Conservation (phyloP, 768 basidiomycete genomes). For the Tylopilus balloui region DNA sequence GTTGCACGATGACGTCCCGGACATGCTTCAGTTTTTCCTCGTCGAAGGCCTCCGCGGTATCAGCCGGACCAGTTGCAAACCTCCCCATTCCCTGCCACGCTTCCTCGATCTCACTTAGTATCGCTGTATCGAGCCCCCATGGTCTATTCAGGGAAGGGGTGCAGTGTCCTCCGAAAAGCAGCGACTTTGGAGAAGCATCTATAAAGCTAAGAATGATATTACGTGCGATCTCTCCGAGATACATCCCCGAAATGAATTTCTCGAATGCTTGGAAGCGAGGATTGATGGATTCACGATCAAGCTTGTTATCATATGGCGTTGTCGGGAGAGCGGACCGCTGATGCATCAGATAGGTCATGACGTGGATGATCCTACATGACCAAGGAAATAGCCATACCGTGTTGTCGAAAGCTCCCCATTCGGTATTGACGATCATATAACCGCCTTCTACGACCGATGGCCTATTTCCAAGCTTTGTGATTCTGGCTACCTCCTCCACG, state of each 20-base stretch:
- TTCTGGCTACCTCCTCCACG: constrained; percentile 80
- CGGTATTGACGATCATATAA: constrained; percentile 93
- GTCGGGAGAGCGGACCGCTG: constrained; percentile 80
- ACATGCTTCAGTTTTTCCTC: constrained; percentile 48
- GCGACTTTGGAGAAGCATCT: constrained; percentile 63
- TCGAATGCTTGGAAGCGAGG: constrained; percentile 91
- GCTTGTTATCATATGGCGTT: constrained; percentile 85
- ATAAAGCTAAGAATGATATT: constrained; percentile 79
- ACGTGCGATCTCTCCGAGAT: constrained; percentile 91
- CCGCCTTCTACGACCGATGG: constrained; percentile 58
- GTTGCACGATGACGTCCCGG: constrained; percentile 54
- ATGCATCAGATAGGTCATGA: constrained; percentile 2
- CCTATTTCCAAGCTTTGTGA: constrained; percentile 74
- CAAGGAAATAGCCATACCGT: constrained; percentile 47
- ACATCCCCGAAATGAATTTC: constrained; percentile 99
- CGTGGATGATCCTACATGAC: background rate
- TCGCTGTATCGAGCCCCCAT: constrained; percentile 93
- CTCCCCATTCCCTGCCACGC: constrained; percentile 56
- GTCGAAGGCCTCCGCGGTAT: background rate
- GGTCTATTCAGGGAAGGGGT: constrained; percentile 75
- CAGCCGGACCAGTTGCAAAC: constrained; percentile 22
- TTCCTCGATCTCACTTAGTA: constrained; percentile 78
- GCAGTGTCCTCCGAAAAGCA: constrained; percentile 80
- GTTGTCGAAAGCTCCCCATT: constrained; percentile 99
- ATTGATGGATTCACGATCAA: constrained; percentile 94